Evolutionary conservation across 2,329 filamentous ascomycete genomes (phyloP).

Genomic region (Apiospora koreana): DNA sequence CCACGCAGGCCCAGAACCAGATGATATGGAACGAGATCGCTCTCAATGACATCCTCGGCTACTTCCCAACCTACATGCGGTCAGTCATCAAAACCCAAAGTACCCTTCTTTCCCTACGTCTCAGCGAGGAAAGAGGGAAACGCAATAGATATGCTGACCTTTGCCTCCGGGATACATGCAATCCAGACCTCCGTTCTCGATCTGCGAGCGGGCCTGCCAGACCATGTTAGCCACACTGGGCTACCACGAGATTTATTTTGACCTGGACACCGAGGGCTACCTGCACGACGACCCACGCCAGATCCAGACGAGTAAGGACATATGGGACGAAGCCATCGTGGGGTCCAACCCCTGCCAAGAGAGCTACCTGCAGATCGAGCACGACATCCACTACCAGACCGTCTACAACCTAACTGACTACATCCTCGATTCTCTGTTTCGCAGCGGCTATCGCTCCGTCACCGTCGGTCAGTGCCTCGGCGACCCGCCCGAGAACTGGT

Average conservation of each 20-base stretch:
- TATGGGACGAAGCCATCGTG: conserved; percentile 37
- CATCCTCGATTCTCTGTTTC: conserved; percentile 41
- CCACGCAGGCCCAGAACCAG: conserved; percentile 31
- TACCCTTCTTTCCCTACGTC: background rate
- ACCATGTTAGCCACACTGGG: conserved; percentile 29
- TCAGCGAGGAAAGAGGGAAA: background rate
- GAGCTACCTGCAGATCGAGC: conserved; percentile 40
- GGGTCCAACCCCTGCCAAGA: conserved; percentile 29
- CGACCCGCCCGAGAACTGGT: conserved; percentile 53
- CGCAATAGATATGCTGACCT: background rate
- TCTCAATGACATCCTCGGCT: conserved; percentile 35
- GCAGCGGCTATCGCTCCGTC: conserved; percentile 46
- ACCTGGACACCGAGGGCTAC: conserved; percentile 35
- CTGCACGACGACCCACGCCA: conserved; percentile 29
- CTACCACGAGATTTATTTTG: conserved; percentile 34
- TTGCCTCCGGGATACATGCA: background rate
- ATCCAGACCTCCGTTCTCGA: conserved; percentile 33
- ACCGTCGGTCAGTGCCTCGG: conserved; percentile 58
- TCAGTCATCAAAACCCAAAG: conserved; percentile 15
- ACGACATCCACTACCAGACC: conserved; percentile 49
- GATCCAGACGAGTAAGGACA: conserved; percentile 38
- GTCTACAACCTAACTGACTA: conserved; percentile 50
- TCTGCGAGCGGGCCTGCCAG: conserved; percentile 30
- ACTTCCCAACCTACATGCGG: conserved; percentile 36
- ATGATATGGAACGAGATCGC: conserved; percentile 37